Percentiles rank a stretch among this genome's conserved stretches.
Conservation (phyloP, 306 rosid genomes). For the Pueraria montana region DNA sequence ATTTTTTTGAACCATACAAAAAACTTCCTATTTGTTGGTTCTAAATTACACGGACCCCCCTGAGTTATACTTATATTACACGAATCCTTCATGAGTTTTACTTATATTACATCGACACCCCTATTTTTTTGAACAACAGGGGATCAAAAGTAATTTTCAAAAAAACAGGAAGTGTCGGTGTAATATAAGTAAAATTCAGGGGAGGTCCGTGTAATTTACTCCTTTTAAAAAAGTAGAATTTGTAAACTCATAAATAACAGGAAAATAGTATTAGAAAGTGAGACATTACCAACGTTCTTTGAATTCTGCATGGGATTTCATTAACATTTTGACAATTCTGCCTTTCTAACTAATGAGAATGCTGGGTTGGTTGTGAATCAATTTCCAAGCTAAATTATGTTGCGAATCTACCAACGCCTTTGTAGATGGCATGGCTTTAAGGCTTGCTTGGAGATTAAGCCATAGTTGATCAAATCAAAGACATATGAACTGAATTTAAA, state of each 20-base stretch:
- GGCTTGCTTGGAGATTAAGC: conserved; percentile 37
- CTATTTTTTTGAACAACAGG: no score
- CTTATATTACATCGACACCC: no score
- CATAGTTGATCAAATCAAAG: background rate
- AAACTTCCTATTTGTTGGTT: no score
- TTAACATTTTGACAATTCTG: background rate
- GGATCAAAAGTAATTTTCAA: no score
- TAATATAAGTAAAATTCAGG: no score
- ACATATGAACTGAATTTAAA: background rate
- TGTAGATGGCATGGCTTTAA: conserved; percentile 25
- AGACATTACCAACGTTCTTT: conserved; percentile 1
- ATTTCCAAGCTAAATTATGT: conserved; percentile 40
- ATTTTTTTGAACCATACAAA: no score
- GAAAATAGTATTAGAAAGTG: background rate
- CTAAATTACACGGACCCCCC: no score
- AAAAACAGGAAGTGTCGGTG: no score
- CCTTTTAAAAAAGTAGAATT: background rate
- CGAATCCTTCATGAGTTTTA: no score
- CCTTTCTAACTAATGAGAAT: conserved; percentile 11
- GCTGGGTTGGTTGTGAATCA: conserved; percentile 15
- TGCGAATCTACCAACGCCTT: conserved; percentile 23
- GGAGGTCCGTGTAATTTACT: no score
- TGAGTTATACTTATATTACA: no score
- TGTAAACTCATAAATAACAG: background rate
- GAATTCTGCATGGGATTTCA: conserved; percentile 11